Conservation (phyloP, 139 green algal species). For the Chlamydomonas urium region DNA sequence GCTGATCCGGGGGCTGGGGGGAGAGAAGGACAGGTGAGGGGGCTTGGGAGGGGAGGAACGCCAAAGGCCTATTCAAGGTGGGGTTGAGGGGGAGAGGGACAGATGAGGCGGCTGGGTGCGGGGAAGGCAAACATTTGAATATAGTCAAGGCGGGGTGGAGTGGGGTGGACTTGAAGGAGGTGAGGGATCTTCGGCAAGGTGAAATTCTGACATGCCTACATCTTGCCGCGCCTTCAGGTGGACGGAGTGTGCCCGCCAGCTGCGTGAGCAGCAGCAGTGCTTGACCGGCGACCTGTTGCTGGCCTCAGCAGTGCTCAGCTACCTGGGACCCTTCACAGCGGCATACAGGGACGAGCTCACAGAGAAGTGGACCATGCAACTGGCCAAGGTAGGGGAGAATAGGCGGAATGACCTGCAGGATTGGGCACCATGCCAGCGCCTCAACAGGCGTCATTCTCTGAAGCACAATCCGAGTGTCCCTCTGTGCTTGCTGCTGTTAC, state of each 20-base stretch:
- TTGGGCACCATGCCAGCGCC: not conserved
- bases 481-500: not conserved
- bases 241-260: constrained; percentile 40
- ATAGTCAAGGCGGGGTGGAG: too few relatives aligned
- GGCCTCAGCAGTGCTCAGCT: constrained; percentile 51
- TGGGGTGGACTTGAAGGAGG: too few relatives aligned
- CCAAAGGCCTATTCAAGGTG: not conserved
- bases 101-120: too few relatives aligned
- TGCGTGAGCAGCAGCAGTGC: constrained; percentile 33
- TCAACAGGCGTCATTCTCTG: not conserved
- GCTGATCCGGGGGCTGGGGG: constrained; percentile 62
- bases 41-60: not conserved
- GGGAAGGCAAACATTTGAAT: too few relatives aligned
- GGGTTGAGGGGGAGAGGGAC: not conserved
- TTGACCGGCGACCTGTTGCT: constrained; percentile 69
- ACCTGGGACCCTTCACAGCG: constrained; percentile 65
- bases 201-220: too few relatives aligned
- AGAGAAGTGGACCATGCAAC: constrained; percentile 17
- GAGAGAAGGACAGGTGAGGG: constrained; percentile 45
- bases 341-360: constrained; percentile 34
- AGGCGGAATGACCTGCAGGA: not conserved
- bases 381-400: not conserved
- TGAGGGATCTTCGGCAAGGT: too few relatives aligned
- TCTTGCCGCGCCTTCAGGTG: constrained; percentile 3
- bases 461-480: too few relatives aligned